Base-by-base conservation (phyloP, 2,329 filamentous ascomycete species). In the Botrytis galanthina region DNA sequence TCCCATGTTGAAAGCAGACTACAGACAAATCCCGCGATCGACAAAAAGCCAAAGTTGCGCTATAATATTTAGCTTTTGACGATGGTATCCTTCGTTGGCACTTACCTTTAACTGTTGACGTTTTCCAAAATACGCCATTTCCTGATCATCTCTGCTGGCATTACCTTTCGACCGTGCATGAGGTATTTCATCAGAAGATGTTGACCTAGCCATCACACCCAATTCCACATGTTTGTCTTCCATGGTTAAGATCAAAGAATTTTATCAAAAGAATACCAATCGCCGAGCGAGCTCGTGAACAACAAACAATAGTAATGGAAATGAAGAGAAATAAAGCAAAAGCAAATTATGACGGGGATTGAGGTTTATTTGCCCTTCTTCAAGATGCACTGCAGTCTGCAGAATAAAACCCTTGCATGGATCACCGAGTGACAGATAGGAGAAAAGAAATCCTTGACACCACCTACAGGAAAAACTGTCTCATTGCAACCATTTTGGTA, bases 1-100 rank as follows among this genome's bases (percentile, higher is more conserved):
- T 84, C 83, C 83, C 83, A 85, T 9, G 83, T 84, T 26, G 81
- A 81, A 77, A 84, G 82, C 39, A 84, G 77, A 37, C 83, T 83
- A 63, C 81, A 82, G 1, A 81, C 81, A 73, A 85, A 85, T 14
- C 82, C 83, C 37, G 84, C 78, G 35, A 83, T 84, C 14, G 80
- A 81, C 70, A 83, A 76, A 72, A 83, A 83, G 10, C 81, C 79
- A 75, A 84, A 85, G 74, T 81, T 83, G 66, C 83, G 76, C 78
- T 83, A 59, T 1, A 32, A 9, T 18, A 63, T 70, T 4, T 5
- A 72, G 62, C 22, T 29, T 29, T 44, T 42, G 32, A 32, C 16
- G 18, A 20, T 32, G 37, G 29, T 32, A 46, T 14, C n/a, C 51
- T 9, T 29, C n/a, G 20, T 59, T 42, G 18, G 39, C 51, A 9